A percentile compares a stretch with the other conserved stretches of the same genome.
phyloP scores from a whole-genome alignment of 2,329 filamentous ascomycete species.

The Fusarium austroafricanum region DNA sequence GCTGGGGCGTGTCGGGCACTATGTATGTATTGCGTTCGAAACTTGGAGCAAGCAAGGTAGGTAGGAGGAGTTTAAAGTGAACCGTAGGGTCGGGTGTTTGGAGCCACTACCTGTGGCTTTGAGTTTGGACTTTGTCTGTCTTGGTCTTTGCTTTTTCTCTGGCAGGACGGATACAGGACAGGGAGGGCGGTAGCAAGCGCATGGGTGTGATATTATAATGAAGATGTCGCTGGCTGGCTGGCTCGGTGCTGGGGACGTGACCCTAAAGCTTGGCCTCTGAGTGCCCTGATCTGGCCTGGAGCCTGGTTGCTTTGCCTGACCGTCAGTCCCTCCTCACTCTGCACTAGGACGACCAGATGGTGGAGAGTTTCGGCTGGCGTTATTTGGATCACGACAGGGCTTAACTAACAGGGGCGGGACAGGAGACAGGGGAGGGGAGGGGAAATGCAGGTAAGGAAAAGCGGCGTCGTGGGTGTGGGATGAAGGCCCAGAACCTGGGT shows the following conservation, averaged over 20 bases:
- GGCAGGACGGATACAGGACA: constrained; percentile 3
- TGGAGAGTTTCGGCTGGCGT: constrained; percentile 45
- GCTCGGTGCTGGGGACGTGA: constrained; percentile 12
- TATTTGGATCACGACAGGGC: constrained; percentile 46
- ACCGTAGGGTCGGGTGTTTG: constrained; percentile 42
- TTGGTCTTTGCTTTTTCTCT: constrained; percentile 5
- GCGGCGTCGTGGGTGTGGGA: constrained; percentile 42
- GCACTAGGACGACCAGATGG: constrained; percentile 39
- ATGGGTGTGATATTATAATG: constrained; percentile 30
- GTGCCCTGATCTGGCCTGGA: constrained; percentile 23
- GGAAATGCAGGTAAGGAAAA: constrained; percentile 46
- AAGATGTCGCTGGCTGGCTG: background rate
- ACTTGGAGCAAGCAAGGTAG: constrained; percentile 12
- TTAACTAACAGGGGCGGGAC: constrained; percentile 36
- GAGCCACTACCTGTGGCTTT: constrained; percentile 36
- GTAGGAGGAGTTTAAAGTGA: constrained; percentile 43
- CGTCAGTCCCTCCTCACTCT: constrained; percentile 32
- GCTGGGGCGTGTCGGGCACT: constrained; percentile 35
- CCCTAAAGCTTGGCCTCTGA: constrained; percentile 31
- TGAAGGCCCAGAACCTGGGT: constrained; percentile 40
- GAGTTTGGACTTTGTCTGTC: constrained; percentile 37
- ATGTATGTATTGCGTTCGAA: constrained; percentile 9
- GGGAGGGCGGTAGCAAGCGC: constrained; percentile 23
- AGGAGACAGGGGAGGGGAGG: constrained; percentile 13
- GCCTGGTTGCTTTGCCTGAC: constrained; percentile 27